Evolutionary conservation across 345 rosid species (phyloP).

Genomic region (Pistacia atlantica): DNA sequence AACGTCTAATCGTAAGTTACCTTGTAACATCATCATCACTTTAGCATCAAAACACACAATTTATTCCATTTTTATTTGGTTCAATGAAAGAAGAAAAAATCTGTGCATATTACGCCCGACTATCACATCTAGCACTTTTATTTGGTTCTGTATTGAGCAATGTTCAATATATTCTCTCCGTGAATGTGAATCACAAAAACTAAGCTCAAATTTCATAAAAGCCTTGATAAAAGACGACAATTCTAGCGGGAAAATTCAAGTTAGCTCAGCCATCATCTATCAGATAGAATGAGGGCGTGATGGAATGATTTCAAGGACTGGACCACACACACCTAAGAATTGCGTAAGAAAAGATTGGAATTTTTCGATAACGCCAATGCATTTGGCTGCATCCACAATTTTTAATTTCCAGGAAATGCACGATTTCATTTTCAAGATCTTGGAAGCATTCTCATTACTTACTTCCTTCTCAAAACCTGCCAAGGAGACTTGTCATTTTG

Average conservation of each 20-base stretch:
- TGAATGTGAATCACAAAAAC: no score
- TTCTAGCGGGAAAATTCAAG: background rate
- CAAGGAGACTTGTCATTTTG: background rate
- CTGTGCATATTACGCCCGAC: no score
- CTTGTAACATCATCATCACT: no score
- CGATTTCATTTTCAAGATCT: slow-evolving; percentile 1
- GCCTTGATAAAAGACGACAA: background rate
- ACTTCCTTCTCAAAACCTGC: background rate
- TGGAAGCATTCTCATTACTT: background rate
- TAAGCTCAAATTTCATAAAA: background rate
- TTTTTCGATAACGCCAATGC: background rate
- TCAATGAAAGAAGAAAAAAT: no score
- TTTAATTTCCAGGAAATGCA: background rate
- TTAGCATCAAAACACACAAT: no score
- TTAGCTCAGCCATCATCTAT: background rate
- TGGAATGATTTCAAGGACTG: slow-evolving; percentile 13
- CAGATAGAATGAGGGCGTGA: background rate
- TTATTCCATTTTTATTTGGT: no score
- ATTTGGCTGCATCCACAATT: slow-evolving; percentile 13
- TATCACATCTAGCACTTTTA: no score
- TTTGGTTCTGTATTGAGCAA: no score
- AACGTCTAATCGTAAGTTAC: no score
- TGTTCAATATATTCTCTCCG: no score
- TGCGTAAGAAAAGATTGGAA: slow-evolving; percentile 3
- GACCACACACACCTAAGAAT: background rate